A percentile compares a stretch with the other conserved stretches of the same genome.
Evolutionary conservation across 23 red algal species (phyloP).

Genomic region (Cyanidioschyzon merolae): DNA sequence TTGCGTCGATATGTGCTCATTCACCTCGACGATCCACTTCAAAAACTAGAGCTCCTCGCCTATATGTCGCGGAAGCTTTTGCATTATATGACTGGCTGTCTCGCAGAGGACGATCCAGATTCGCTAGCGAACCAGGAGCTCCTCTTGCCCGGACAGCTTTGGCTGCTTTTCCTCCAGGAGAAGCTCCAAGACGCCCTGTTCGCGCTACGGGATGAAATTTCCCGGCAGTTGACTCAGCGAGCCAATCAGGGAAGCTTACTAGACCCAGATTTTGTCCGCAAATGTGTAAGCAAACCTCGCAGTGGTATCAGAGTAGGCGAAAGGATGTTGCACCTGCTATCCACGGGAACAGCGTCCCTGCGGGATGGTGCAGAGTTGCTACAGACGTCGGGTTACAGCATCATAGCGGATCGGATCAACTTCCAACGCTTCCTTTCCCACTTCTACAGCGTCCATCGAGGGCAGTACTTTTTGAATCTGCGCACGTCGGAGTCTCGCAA

Average conservation of each 20-base stretch:
- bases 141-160: slow-evolving; percentile 77
- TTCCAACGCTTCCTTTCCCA: slow-evolving; percentile 76
- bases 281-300: slow-evolving; percentile 19
- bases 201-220: background rate
- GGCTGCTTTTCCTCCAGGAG: slow-evolving; percentile 74
- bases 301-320: slow-evolving; percentile 20
- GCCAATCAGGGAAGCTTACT: background rate
- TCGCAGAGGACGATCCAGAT: slow-evolving; percentile 61
- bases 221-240: background rate
- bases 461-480: slow-evolving; percentile 56
- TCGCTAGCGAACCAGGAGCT: slow-evolving; percentile 73
- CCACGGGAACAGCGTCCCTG: slow-evolving; percentile 58
- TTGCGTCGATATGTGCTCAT: slow-evolving; percentile 63
- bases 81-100: slow-evolving; percentile 29
- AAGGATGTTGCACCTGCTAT: slow-evolving; percentile 52
- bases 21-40: slow-evolving; percentile 50
- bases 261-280: slow-evolving; percentile 17
- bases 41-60: slow-evolving; percentile 50
- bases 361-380: slow-evolving; percentile 55
- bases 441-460: slow-evolving; percentile 83
- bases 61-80: slow-evolving; percentile 59
- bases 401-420: slow-evolving; percentile 91
- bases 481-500: slow-evolving; percentile 52
- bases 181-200: slow-evolving; percentile 30
- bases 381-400: slow-evolving; percentile 49